Evolutionary conservation across 2,329 filamentous ascomycete species (phyloP), one percentile per base, ranked within the genome.

Genomic region (Phaeosphaeriaceae sp.): DNA sequence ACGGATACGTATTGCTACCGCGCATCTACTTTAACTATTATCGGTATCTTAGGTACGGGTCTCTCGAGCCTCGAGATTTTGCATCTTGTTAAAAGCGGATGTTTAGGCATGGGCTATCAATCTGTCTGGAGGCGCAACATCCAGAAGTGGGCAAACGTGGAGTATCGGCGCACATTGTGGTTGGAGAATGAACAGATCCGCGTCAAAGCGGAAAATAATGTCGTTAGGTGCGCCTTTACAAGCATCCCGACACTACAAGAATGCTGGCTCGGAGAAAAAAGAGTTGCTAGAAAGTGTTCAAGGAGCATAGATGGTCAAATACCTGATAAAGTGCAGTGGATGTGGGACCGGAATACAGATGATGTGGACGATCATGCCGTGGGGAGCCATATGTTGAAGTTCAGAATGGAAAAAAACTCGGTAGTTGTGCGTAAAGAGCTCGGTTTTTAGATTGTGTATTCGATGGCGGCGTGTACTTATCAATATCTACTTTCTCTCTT

Each of bases 1-100:
- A 59, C 43, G 23, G 52, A 59, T 3, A 46, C 52, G 9, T 56
- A 54, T 34, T 58, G 52, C 37, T 61, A 61, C 29, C 56, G 45
- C 4, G 50, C 56, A 6, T 46, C 54, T 7, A 47, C 57, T 13
- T 11, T 34, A 2, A n/a, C 32, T 1, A 58, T 61, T 6, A 49
- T 51, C 38, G 26, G 23, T 2, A 30, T 51, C 3, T 33, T 61
- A 7, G 42, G 48, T 13, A 36, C 13, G 2, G 36, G 41, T 4
- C 46, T 61, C n/a, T 34, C 13, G 16, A 16, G 49, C 11, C 46
- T 63, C 5, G 23, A 32, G 8, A 48, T 26, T 1, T 39, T 63
- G 6, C 44, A 30, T 11, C 41, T 63, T n/a, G 48, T 48, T 33
- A 53, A 52, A 21, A 48, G 56, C 6, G 49, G 46, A 6, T 48